Percentiles rank a stretch among this genome's conserved stretches.
These are phyloP conservation scores for Adansonia grandidieri DNA, from an alignment of 441 rosid species.

Conservation along the genomic window DNA sequence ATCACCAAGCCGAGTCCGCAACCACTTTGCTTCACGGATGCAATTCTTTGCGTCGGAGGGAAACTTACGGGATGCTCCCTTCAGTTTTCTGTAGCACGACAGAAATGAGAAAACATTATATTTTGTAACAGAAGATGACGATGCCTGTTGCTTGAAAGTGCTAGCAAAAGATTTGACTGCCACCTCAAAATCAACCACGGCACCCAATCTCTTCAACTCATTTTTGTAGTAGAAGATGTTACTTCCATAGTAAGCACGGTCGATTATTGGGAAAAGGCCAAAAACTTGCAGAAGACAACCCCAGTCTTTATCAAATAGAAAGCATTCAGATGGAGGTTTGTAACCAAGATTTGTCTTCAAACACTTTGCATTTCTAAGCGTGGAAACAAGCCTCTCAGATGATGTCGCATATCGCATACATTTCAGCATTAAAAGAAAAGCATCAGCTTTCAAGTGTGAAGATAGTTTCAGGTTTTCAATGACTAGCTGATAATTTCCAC, in stretches of 20 bases:
- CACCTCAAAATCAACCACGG: constrained; percentile 47
- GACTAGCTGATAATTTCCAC: constrained; percentile 37
- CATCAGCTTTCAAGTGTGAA: constrained; percentile 40
- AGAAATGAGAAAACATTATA: constrained; percentile 43
- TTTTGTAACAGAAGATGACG: constrained; percentile 41
- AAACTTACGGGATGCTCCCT: constrained; percentile 24
- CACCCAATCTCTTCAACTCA: constrained; percentile 58
- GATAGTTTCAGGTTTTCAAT: constrained; percentile 43
- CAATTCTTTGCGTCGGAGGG: constrained; percentile 39
- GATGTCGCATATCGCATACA: constrained; percentile 38
- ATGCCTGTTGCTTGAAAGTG: constrained; percentile 45
- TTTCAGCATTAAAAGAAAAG: constrained; percentile 43
- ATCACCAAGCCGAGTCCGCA: constrained; percentile 59
- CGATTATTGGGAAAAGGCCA: constrained; percentile 49
- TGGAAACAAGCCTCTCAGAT: constrained; percentile 24
- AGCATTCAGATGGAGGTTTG: constrained; percentile 57
- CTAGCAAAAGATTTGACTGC: constrained; percentile 46
- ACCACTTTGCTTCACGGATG: constrained; percentile 53
- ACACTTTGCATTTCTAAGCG: constrained; percentile 40
- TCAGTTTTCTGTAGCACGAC: constrained; percentile 50
- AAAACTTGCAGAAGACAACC: constrained; percentile 56
- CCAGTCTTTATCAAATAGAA: constrained; percentile 57
- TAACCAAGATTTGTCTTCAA: constrained; percentile 57
- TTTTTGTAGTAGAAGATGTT: constrained; percentile 34
- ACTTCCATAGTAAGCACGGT: constrained; percentile 46